Evolutionary conservation across 805 yeast genomes (phyloP).

Genomic region (Wickerhamiella siamensis): DNA sequence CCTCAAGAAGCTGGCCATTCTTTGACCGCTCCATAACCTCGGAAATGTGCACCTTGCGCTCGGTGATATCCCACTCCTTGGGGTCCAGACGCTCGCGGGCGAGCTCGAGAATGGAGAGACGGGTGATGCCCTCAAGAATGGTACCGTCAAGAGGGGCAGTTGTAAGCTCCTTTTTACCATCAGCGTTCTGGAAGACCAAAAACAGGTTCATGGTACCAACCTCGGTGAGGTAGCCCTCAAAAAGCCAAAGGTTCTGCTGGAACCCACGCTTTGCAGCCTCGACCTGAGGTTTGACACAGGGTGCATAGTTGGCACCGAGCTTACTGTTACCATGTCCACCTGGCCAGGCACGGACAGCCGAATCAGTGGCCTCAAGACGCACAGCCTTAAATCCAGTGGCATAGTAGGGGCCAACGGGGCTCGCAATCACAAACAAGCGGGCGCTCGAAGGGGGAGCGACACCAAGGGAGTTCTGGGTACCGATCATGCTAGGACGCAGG

Average conservation of each 20-base stretch:
- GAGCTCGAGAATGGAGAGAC: conserved; percentile 70
- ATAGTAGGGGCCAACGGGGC: conserved; percentile 96
- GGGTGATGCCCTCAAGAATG: conserved; percentile 89
- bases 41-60: conserved; percentile 66
- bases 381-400: conserved; percentile 94
- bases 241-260: conserved; percentile 93
- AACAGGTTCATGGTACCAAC: conserved; percentile 97
- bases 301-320: conserved; percentile 96
- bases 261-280: conserved; percentile 85
- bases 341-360: conserved; percentile 98
- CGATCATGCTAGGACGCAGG: conserved; percentile 89
- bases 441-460: conserved; percentile 75
- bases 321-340: conserved; percentile 96
- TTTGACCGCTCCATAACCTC: conserved; percentile 69
- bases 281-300: conserved; percentile 79
- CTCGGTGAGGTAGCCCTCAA: conserved; percentile 78
- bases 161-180: conserved; percentile 77
- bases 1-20: conserved; percentile 78
- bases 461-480: conserved; percentile 81
- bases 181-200: conserved; percentile 63
- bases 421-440: conserved; percentile 68
- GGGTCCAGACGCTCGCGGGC: conserved; percentile 64
- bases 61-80: conserved; percentile 67
- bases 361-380: conserved; percentile 82
- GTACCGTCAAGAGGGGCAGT: conserved; percentile 98